phyloP scores from a whole-genome alignment of 305 asterid species.

The Rubia tinctorum region DNA sequence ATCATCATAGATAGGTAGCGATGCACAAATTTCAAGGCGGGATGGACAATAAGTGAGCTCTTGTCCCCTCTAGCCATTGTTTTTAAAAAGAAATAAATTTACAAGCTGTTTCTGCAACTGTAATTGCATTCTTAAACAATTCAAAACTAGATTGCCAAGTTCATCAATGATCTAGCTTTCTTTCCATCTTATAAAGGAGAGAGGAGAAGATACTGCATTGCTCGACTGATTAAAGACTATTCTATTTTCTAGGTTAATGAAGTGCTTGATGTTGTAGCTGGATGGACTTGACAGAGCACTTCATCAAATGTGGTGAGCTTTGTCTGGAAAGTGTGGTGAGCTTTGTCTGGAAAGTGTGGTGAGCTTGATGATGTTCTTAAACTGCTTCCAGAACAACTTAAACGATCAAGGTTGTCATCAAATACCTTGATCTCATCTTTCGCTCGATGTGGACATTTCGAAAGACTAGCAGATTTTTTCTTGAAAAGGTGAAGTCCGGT shows the following conservation, averaged over 20 bases:
- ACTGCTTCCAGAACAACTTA: slow-evolving; percentile 54
- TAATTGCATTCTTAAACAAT: neutral
- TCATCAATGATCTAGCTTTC: neutral
- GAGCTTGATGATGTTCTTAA: slow-evolving; percentile 58
- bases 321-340: slow-evolving; percentile 96
- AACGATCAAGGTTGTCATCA: slow-evolving; percentile 61
- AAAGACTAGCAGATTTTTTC: slow-evolving; percentile 54
- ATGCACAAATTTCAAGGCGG: no score
- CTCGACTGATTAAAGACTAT: neutral
- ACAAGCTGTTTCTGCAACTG: neutral
- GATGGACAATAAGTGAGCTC: no score
- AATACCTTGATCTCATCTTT: slow-evolving; percentile 68
- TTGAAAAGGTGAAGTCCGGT: slow-evolving; percentile 47
- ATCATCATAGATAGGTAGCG: no score
- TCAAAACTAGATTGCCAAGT: neutral
- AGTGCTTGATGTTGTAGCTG: no score
- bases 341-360: no score
- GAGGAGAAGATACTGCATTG: neutral
- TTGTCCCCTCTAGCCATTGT: no score
- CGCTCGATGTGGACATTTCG: slow-evolving; percentile 65
- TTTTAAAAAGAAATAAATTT: neutral
- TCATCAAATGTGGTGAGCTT: slow-evolving; percentile 36
- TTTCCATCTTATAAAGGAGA: no score
- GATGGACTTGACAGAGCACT: no score
- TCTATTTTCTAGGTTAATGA: no score